Base-by-base conservation (phyloP, 202 grass and related monocot genomes). In the Carex sylvatica region DNA sequence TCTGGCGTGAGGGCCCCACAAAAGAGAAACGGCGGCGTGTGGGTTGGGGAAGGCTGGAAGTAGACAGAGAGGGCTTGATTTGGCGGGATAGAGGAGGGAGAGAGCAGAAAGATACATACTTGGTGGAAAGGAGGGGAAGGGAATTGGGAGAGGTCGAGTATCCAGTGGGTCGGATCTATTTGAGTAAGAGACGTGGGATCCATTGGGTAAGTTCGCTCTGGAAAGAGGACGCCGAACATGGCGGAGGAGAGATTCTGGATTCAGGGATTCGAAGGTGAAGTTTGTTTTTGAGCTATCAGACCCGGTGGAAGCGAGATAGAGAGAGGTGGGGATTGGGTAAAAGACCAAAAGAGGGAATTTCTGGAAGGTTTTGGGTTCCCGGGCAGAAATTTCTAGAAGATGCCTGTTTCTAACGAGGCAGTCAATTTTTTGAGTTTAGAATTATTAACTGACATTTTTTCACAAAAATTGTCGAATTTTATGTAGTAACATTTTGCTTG, bases 151-250 rank as follows among this genome's bases (percentile, higher is more conserved):
- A 98, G 79, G 78, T 98, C 95, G 53, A 98, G 92, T 35, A 93
- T 61, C 95, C 95, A 98, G 71, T 90, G 93, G 52, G 74, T 86
- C 30, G 95, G 92, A 42, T 90, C 90, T 36, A 98, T 86, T 88
- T 91, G 92, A 58, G 84, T 83, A 47, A 98, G 89, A 52, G 87
- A 83, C 59, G 91, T 84, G 65, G 92, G 87, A 70, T 98, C 92
- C 65, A 95, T 91, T 10, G 95, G 92, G 61, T 84, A 98, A 64
- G 86, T 98, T 78, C 92, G 91, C 3, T 98, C 91, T 33, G 95
- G 92, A 67, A 98, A 98, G 58, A 98, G 86, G n/a, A 98, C 80
- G 19, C 92, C 95, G 69, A 98, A 98, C 95, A 40, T 40, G 38
- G 38, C 38, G 38, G 38, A 40, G 38, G 6, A 7, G 38, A 40